Evolutionary conservation across 129 eudicot genomes (phyloP).

Genomic region (Arctium lappa): DNA sequence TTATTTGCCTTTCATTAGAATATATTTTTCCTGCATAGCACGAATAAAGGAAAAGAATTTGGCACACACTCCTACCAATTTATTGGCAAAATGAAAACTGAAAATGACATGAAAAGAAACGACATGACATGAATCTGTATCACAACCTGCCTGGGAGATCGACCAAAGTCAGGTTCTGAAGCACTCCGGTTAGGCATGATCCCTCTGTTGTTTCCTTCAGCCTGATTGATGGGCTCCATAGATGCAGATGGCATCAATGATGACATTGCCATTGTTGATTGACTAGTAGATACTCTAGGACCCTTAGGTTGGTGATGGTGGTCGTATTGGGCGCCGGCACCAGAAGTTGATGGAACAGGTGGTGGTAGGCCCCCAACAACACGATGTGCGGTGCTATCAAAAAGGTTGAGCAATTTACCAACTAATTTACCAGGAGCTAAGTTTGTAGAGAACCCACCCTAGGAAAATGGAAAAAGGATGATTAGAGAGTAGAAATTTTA

Average conservation of each 20-base stretch:
- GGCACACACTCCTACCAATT: no score
- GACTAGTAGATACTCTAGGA: slow-evolving; percentile 69
- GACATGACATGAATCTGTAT: slow-evolving; percentile 1
- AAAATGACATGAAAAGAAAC: neutral
- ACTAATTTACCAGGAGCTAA: slow-evolving; percentile 80
- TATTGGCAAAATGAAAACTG: neutral
- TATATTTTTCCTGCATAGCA: neutral
- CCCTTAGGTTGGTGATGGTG: slow-evolving; percentile 47
- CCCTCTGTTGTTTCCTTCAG: slow-evolving; percentile 53
- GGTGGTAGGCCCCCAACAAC: slow-evolving; percentile 93
- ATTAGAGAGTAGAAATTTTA: neutral
- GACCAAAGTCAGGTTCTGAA: slow-evolving; percentile 90
- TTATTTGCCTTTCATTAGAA: slow-evolving; percentile 7
- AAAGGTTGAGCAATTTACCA: slow-evolving; percentile 75
- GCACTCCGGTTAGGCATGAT: slow-evolving; percentile 69
- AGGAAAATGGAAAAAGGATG: neutral
- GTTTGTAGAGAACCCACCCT: slow-evolving; percentile 93
- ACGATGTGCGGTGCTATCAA: slow-evolving; percentile 90
- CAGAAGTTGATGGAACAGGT: slow-evolving; percentile 57
- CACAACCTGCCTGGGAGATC: slow-evolving; percentile 78
- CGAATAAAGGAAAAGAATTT: neutral
- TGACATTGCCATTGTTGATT: slow-evolving; percentile 84
- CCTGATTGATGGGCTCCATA: slow-evolving; percentile 70
- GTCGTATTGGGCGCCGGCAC: slow-evolving; percentile 24
- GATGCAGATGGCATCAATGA: slow-evolving; percentile 84